Conservation (phyloP, 306 rosid species). For the Vicia villosa region DNA sequence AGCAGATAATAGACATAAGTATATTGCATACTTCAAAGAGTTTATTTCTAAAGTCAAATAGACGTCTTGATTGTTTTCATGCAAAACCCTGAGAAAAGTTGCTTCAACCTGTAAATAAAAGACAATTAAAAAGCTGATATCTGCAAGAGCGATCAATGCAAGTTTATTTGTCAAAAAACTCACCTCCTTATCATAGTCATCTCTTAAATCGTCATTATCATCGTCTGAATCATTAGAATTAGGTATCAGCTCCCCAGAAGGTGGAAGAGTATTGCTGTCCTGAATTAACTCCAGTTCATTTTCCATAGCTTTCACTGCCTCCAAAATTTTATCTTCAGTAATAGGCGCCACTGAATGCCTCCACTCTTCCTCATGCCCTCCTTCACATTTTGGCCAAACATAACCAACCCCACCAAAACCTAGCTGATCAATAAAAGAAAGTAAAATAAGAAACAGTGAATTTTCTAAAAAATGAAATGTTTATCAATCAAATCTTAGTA, state of each 20-base stretch:
- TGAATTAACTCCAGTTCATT: slow-evolving; percentile 64
- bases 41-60: slow-evolving; percentile 81
- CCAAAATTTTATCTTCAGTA: slow-evolving; percentile 78
- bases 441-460: slow-evolving; percentile 37
- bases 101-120: slow-evolving; percentile 81
- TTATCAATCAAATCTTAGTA: slow-evolving; percentile 24
- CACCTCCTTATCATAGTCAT: slow-evolving; percentile 94
- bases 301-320: slow-evolving; percentile 57
- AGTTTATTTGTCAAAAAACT: slow-evolving; percentile 27
- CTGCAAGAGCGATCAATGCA: slow-evolving; percentile 22
- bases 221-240: slow-evolving; percentile 66
- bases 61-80: slow-evolving; percentile 76
- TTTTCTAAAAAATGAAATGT: not conserved
- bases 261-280: slow-evolving; percentile 70
- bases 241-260: slow-evolving; percentile 75
- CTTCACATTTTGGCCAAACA: slow-evolving; percentile 90
- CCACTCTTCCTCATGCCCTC: slow-evolving; percentile 91
- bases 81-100: slow-evolving; percentile 86
- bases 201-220: slow-evolving; percentile 65
- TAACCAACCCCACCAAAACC: slow-evolving; percentile 87
- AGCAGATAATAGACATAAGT: slow-evolving; percentile 20
- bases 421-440: slow-evolving; percentile 63
- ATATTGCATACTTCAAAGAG: slow-evolving; percentile 71
- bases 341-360: slow-evolving; percentile 97
- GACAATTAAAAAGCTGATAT: slow-evolving; percentile 24